Evolutionary conservation across 1,284 basidiomycete species (phyloP).

Genomic region (Trichosporon sp.): DNA sequence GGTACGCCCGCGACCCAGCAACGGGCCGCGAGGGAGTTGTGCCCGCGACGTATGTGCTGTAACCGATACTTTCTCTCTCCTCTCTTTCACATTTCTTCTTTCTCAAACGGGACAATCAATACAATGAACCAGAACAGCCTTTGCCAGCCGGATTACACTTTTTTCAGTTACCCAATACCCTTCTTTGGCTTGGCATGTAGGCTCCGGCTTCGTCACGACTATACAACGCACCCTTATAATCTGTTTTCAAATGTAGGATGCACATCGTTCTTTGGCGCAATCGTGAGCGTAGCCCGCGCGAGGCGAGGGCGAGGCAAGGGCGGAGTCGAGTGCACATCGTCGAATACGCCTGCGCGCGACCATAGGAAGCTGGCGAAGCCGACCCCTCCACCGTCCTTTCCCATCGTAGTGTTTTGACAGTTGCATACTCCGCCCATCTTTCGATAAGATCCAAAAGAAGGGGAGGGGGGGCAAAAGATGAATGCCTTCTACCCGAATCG

Average conservation of each 20-base stretch:
- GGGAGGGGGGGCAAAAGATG: not conserved
- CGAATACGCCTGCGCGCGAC: no score
- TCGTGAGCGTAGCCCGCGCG: not conserved
- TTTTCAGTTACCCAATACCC: not conserved
- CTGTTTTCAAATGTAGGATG: conserved; percentile 1
- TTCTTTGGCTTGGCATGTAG: not conserved
- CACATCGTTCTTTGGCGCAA: not conserved
- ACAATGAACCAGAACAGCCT: not conserved
- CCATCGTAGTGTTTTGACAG: no score
- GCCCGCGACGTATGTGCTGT: conserved; percentile 71
- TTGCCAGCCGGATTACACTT: not conserved
- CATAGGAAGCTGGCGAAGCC: no score
- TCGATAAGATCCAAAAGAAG: no score
- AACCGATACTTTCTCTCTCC: not conserved
- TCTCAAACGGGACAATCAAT: conserved; percentile 2
- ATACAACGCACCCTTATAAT: not conserved
- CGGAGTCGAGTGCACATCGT: no score
- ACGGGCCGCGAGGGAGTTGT: conserved; percentile 82
- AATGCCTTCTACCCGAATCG: conserved; percentile 13
- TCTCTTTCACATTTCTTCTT: not conserved
- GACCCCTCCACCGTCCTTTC: no score
- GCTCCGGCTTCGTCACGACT: not conserved
- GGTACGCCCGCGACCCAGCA: conserved; percentile 79
- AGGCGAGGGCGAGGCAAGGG: not conserved
- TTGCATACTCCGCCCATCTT: no score